phyloP scores from a whole-genome alignment of 768 basidiomycete species.

The Exsudoporus frostii region DNA sequence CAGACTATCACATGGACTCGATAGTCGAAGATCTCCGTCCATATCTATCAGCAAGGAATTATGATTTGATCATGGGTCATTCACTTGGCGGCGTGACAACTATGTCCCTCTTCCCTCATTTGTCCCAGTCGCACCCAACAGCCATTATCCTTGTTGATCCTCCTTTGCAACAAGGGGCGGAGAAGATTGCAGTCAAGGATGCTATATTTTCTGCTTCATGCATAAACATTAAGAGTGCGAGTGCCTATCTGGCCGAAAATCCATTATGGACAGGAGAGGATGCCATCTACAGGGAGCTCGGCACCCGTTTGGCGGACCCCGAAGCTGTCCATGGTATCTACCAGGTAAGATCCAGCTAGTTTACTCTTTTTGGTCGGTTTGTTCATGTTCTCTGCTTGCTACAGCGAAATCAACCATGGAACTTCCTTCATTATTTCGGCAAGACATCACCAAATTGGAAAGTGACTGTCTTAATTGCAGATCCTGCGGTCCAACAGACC shows the following conservation, averaged over 20 bases:
- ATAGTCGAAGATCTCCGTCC: slow-evolving; percentile 13
- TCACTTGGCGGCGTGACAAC: slow-evolving; percentile 15
- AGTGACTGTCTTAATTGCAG: slow-evolving; percentile 10
- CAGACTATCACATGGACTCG: background rate
- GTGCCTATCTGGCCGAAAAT: background rate
- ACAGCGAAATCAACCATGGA: slow-evolving; percentile 17
- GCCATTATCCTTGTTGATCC: background rate
- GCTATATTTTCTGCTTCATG: background rate
- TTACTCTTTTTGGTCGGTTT: background rate
- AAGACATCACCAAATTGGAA: background rate
- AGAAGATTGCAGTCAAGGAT: background rate
- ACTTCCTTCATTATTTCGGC: slow-evolving; percentile 9
- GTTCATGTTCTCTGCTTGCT: background rate
- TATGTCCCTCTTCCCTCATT: slow-evolving; percentile 11
- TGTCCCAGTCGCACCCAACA: background rate
- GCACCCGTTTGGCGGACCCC: background rate
- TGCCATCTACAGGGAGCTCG: background rate
- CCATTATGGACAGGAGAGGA: background rate
- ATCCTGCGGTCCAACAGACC: slow-evolving; percentile 6
- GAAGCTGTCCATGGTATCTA: background rate
- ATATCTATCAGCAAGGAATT: slow-evolving; percentile 5
- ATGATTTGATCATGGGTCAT: slow-evolving; percentile 20
- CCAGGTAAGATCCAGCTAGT: background rate
- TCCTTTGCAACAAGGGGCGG: background rate
- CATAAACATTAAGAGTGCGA: too few species aligned